Evolutionary conservation across 352 stramenopile genomes (phyloP).

Genomic region (Phytophthora colocasiae): DNA sequence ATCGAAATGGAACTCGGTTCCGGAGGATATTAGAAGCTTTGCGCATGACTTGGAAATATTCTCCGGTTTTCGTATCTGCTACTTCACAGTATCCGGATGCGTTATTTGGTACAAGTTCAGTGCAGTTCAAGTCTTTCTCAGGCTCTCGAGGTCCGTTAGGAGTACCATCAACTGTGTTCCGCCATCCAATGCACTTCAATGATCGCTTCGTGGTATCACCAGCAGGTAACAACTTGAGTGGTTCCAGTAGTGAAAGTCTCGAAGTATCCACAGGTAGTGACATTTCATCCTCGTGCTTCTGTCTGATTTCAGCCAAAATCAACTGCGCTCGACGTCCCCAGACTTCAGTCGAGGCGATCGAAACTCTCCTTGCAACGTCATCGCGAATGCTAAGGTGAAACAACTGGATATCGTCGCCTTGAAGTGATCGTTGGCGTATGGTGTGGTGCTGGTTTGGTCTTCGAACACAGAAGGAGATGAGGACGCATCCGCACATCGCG

Average conservation of each 20-base stretch:
- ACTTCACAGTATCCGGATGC: conserved; percentile 36
- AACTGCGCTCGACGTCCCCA: not conserved
- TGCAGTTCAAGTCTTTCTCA: conserved; percentile 21
- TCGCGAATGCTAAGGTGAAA: conserved; percentile 11
- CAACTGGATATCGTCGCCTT: conserved; percentile 6
- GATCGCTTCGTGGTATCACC: conserved; percentile 12
- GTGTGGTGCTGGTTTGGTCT: not conserved
- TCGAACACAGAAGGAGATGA: conserved; percentile 13
- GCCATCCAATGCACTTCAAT: conserved; percentile 31
- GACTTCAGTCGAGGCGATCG: not conserved
- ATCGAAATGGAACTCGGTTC: conserved; percentile 43
- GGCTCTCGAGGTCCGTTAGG: conserved; percentile 24
- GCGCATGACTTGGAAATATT: conserved; percentile 44
- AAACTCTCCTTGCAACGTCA: not conserved
- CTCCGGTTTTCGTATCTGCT: conserved; percentile 26
- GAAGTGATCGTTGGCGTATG: conserved; percentile 2
- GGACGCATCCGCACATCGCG: conserved; percentile 14
- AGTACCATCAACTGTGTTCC: conserved; percentile 17
- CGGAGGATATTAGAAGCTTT: conserved; percentile 35
- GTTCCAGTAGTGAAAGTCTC: not conserved
- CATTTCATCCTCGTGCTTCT: not conserved
- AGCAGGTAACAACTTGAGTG: conserved; percentile 33
- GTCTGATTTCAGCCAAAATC: not conserved
- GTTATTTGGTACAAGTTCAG: conserved; percentile 28
- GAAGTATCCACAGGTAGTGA: not conserved